Conservation (phyloP, 2,329 filamentous ascomycete species). For the Scytalidium sp. region DNA sequence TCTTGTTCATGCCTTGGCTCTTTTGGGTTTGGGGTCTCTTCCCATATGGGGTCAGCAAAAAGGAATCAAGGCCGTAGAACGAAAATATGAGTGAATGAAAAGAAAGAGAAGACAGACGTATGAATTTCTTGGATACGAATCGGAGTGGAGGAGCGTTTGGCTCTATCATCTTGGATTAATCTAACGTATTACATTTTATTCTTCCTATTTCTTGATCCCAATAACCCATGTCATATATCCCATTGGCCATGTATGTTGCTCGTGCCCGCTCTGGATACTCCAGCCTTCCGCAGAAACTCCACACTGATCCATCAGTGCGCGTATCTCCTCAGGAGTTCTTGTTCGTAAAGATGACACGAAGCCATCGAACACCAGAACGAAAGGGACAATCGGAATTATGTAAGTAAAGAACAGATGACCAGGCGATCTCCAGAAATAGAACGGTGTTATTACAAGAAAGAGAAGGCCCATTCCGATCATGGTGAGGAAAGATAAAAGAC, state of each 20-base stretch:
- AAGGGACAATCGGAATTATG: constrained; percentile 62
- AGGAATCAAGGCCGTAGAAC: too few relatives aligned
- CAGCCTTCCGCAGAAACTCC: constrained; percentile 39
- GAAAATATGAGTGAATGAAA: too few relatives aligned
- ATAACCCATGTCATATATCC: constrained; percentile 45
- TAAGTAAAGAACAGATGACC: constrained; percentile 61
- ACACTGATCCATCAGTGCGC: constrained; percentile 53
- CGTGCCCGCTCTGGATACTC: constrained; percentile 35
- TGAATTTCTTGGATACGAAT: too few relatives aligned
- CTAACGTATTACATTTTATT: too few relatives aligned
- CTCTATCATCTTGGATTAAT: too few relatives aligned
- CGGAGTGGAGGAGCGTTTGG: too few relatives aligned
- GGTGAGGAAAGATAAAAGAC: constrained; percentile 50
- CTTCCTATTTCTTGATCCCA: constrained; percentile 29
- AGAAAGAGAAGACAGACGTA: too few relatives aligned
- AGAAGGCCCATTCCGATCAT: constrained; percentile 50
- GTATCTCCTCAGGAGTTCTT: constrained; percentile 63
- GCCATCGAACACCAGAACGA: constrained; percentile 68
- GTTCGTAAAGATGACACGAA: constrained; percentile 65
- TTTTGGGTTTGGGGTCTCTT: constrained; percentile 2
- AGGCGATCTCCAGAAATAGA: constrained; percentile 38
- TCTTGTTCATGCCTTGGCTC: constrained; percentile 16
- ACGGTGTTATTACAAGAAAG: constrained; percentile 48
- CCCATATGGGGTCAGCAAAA: neutral
- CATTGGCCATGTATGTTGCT: constrained; percentile 43